These are phyloP conservation scores for Fusarium chuoi DNA, from an alignment of 2,329 filamentous ascomycete species.

Conservation along the genomic window DNA sequence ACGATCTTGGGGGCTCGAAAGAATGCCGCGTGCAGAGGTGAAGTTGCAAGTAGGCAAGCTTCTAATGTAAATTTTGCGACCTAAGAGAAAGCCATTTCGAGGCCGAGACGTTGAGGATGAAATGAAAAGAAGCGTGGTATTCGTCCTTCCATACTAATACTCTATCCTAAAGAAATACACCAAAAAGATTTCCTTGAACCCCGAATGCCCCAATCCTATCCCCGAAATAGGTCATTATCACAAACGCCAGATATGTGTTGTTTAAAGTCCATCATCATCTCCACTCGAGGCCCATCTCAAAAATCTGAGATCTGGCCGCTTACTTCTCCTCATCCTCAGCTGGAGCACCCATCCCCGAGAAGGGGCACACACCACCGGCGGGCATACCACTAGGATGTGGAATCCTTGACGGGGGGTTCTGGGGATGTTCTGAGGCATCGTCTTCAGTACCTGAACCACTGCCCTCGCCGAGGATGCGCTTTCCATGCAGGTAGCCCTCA, in stretches of 20 bases:
- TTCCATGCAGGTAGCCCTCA: slow-evolving; percentile 73
- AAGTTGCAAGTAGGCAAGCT: neutral
- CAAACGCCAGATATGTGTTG: slow-evolving; percentile 28
- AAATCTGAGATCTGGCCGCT: neutral
- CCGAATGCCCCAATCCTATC: slow-evolving; percentile 7
- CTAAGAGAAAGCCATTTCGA: neutral
- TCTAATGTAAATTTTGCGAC: too few relatives aligned
- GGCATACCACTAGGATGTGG: slow-evolving; percentile 30
- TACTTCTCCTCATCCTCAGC: slow-evolving; percentile 19
- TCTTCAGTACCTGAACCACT: slow-evolving; percentile 30
- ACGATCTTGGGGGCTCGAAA: neutral
- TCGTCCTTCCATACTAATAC: neutral
- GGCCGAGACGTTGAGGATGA: neutral
- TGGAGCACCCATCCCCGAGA: slow-evolving; percentile 39
- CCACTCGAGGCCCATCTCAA: neutral
- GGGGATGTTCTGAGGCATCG: slow-evolving; percentile 33
- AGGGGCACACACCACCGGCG: slow-evolving; percentile 40
- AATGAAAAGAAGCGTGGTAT: slow-evolving; percentile 2
- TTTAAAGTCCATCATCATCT: slow-evolving; percentile 4
- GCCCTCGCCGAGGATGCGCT: slow-evolving; percentile 62
- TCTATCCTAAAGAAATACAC: neutral
- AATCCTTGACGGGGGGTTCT: slow-evolving; percentile 18
- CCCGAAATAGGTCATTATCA: slow-evolving; percentile 22
- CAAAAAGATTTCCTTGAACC: slow-evolving; percentile 17
- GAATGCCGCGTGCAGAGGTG: neutral